phyloP scores from a whole-genome alignment of 306 rosid species.

The Lagenaria siceraria region DNA sequence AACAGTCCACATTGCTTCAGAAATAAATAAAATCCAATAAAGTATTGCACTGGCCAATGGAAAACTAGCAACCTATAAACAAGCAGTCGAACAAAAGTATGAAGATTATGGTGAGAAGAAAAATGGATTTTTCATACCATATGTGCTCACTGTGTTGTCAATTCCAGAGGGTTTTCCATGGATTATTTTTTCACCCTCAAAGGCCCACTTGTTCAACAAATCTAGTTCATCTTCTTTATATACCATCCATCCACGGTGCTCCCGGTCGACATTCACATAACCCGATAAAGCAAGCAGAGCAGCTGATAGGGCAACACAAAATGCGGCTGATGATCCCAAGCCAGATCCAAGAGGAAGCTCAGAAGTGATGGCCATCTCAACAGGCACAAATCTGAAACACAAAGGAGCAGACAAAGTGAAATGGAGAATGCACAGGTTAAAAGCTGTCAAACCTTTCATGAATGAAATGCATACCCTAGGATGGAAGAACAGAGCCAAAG shows the following conservation, averaged over 20 bases:
- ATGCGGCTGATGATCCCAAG: conserved; percentile 84
- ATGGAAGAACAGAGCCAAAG: conserved; percentile 80
- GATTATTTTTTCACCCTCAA: conserved; percentile 91
- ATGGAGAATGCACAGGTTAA: neutral
- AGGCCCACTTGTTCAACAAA: conserved; percentile 86
- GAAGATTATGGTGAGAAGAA: neutral
- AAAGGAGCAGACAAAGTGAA: conserved; percentile 4
- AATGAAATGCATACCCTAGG: conserved; percentile 37
- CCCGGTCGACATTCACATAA: conserved; percentile 39
- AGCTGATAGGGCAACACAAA: conserved; percentile 68
- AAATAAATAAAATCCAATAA: neutral
- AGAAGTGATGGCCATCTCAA: conserved; percentile 55
- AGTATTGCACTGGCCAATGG: neutral
- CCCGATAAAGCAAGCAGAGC: conserved; percentile 60
- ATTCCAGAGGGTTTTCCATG: conserved; percentile 98
- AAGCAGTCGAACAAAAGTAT: neutral
- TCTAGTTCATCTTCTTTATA: conserved; percentile 52
- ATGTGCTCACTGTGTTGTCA: conserved; percentile 87
- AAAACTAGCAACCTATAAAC: neutral
- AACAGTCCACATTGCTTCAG: neutral
- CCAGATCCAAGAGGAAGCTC: conserved; percentile 93
- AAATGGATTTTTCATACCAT: conserved; percentile 38
- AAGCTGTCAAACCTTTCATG: neutral
- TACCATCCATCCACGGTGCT: conserved; percentile 48
- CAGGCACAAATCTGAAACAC: conserved; percentile 68